Evolutionary conservation across 192 early-diverging fungal genomes (phyloP).

Genomic region (Linnemannia elongata): DNA sequence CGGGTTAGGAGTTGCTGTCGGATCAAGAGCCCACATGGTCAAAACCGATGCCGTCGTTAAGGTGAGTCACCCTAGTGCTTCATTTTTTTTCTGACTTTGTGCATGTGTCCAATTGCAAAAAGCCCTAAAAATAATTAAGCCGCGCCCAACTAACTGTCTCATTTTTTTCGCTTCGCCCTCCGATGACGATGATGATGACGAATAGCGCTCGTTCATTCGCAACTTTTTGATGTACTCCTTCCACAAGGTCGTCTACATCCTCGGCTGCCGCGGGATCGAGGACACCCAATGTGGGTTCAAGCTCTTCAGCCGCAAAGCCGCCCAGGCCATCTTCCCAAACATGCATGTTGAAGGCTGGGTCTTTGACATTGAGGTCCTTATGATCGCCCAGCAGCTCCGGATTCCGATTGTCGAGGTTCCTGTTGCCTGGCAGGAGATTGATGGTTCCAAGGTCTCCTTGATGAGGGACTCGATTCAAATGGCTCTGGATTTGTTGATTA

Average conservation of each 20-base stretch:
- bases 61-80: slow-evolving; percentile 58
- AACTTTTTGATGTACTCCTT: slow-evolving; percentile 96
- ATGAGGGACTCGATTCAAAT: slow-evolving; percentile 90
- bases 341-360: slow-evolving; percentile 99
- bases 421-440: slow-evolving; percentile 97
- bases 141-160: background rate
- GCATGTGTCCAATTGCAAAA: too few relatives aligned
- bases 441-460: slow-evolving; percentile 93
- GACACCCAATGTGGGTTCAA: slow-evolving; percentile 99
- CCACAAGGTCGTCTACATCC: slow-evolving; percentile 88
- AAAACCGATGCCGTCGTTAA: slow-evolving; percentile 86
- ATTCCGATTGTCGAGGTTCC: slow-evolving; percentile 91
- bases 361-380: slow-evolving; percentile 96
- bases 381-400: slow-evolving; percentile 78
- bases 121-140: too few relatives aligned
- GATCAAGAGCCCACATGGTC: slow-evolving; percentile 94
- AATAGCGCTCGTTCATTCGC: slow-evolving; percentile 89
- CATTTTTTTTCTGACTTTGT: background rate
- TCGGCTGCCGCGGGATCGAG: slow-evolving; percentile 89
- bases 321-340: slow-evolving; percentile 81
- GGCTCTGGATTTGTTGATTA: slow-evolving; percentile 89
- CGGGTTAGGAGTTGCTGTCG: slow-evolving; percentile 82
- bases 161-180: background rate
- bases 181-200: background rate
- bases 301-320: slow-evolving; percentile 85